Evolutionary conservation across 768 basidiomycete species (phyloP), one percentile per base, ranked within the genome.

Genomic region (Mycena venus): DNA sequence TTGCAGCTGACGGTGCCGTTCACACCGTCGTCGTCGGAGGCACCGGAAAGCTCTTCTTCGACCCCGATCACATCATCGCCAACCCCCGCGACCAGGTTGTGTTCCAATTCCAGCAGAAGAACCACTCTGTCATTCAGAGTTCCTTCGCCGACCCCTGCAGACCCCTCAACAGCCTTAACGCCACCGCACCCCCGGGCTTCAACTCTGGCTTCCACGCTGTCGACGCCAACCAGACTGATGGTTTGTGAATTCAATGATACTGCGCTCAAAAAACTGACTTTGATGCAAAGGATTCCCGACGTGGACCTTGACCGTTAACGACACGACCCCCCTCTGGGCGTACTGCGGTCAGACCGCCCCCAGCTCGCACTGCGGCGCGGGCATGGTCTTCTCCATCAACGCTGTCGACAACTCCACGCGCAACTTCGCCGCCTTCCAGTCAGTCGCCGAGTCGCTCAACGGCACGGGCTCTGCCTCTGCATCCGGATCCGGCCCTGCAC

Each of bases 41-140:
- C 31, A 61, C 85, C 31, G 85, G 85, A 10, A 80, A 82, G 51
- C 85, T 91, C 61, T 82, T 84, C 15, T 92, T 89, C 83, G 82
- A 85, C 78, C 92, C 92, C 19, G 82, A 87, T 51, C 81, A 81
- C 78, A 81, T 93, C 75, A 64, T 80, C 27, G 91, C 92, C 44
- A 76, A 81, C 55, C 89, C 90, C 56, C 85, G 88, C 49, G 92
- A 93, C 79, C 84, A 82, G 60, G 81, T 93, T 77, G 82, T 86
- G 64, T 93, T 93, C 83, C 86, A 90, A 80, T 93, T 93, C 88
- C 88, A 88, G 67, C 85, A 87, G 79, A 92, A 92, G 88, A 93
- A 93, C 83, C 92, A 93, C 84, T 89, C 89, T 9, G 91, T 91
- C 27, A 91, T 91, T 25, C 91, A 92, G 81, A 90, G 90, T 12